Evolutionary conservation across 2,329 filamentous ascomycete species (phyloP), one percentile per base, ranked within the genome.

Genomic region (Penicillium hordei): DNA sequence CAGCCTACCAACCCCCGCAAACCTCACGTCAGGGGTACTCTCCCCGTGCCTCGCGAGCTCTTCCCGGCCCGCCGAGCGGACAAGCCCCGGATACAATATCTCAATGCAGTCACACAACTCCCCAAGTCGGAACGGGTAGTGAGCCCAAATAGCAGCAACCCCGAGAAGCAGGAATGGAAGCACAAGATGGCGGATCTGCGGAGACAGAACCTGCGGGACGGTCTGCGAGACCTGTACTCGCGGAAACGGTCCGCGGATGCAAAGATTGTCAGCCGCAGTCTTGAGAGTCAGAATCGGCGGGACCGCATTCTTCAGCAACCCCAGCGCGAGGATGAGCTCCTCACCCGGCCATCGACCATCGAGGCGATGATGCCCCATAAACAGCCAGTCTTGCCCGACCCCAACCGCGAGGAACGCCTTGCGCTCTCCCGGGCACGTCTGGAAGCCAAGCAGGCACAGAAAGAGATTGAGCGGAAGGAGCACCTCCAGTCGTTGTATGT

Each of bases 401-500:
- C 89, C 7, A 64, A 80, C 9, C 84, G 89, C 36, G 83, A 86
- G 69, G 72, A 77, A 55, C 81, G 82, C 13, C 57, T 80, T 53
- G 81, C 83, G n/a, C 73, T 78, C 29, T 71, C 75, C 38, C 63
- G 61, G 25, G 67, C 72, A 59, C 70, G 75, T 55, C 52, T 80
- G 56, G 70, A 76, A 49, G 75, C 78, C 15, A 73, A 82, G 42
- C 73, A 80, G 33, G 76, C 75, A 10, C 73, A 78, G 52, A 86
- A 86, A 70, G 79, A 81, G 43, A 81, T 86, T 57, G 80, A 82
- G 52, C 84, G 89, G 50, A 82, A 84, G 60, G 86, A 93, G 64
- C 83, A 88, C 17, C 78, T 99, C 31, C 91, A 96, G 76, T 87
- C 90, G 58, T 83, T 99, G 13, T 99, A 99, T 77, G 89, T 94